Conservation (phyloP, 2,329 filamentous ascomycete genomes). For the Akanthomyces muscarius region DNA sequence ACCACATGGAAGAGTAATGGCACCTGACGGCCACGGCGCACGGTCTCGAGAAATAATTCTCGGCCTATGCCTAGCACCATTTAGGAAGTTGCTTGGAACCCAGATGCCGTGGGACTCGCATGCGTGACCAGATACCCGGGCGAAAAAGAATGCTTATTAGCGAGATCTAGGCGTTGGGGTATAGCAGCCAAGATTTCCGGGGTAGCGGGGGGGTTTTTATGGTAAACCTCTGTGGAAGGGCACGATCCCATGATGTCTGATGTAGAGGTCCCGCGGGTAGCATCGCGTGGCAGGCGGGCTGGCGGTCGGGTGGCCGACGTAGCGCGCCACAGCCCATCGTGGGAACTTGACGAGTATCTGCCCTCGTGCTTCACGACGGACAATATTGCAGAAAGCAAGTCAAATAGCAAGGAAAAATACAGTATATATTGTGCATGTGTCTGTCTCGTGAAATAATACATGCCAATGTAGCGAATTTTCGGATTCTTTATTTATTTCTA, state of each 20-base stretch:
- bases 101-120: background rate
- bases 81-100: background rate
- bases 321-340: background rate
- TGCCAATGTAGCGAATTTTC: background rate
- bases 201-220: too few relatives aligned
- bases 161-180: too few relatives aligned
- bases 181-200: too few relatives aligned
- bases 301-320: background rate
- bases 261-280: background rate
- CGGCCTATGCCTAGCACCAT: background rate
- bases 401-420: too few relatives aligned
- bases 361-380: background rate
- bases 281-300: background rate
- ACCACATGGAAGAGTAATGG: background rate
- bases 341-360: background rate
- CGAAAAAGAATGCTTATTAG: background rate
- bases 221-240: background rate
- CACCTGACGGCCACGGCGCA: background rate
- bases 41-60: background rate
- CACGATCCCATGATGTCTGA: background rate
- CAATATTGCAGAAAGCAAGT: too few relatives aligned
- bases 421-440: background rate
- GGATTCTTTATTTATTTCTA: background rate
- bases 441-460: background rate
- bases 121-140: background rate